These are phyloP conservation scores for Madurella mycetomatis DNA, from an alignment of 2,329 filamentous ascomycete species.

Conservation along the genomic window DNA sequence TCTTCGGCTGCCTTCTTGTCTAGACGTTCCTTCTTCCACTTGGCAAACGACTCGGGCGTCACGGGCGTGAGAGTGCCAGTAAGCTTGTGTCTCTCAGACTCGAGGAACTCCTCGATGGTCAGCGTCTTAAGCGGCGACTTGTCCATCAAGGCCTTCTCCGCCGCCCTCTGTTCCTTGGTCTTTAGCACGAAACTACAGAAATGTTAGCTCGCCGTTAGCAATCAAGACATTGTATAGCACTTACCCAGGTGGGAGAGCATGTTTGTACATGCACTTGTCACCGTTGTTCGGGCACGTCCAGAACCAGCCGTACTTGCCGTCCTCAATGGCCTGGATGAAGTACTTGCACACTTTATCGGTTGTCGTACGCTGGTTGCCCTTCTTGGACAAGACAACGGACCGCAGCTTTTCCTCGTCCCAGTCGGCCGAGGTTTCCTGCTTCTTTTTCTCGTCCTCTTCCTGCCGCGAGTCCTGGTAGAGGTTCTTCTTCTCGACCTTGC, in stretches of 20 bases:
- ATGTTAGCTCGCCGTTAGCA: constrained; percentile 3
- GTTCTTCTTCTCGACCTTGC: constrained; percentile 88
- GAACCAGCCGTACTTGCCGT: constrained; percentile 99
- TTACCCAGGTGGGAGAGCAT: constrained; percentile 89
- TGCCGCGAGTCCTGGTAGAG: constrained; percentile 81
- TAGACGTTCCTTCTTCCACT: constrained; percentile 93
- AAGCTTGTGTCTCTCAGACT: constrained; percentile 93
- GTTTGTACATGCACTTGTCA: constrained; percentile 98
- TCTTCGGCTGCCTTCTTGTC: constrained; percentile 96
- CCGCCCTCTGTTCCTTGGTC: constrained; percentile 92
- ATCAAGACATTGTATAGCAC: constrained; percentile 32
- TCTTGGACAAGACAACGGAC: constrained; percentile 88
- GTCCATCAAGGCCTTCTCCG: constrained; percentile 92
- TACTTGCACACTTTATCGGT: constrained; percentile 99
- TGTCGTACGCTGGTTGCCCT: constrained; percentile 90
- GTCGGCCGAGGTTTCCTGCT: constrained; percentile 86
- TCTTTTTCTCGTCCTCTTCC: constrained; percentile 71
- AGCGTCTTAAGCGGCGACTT: constrained; percentile 93
- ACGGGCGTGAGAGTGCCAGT: constrained; percentile 89
- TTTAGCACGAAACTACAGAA: constrained; percentile 81
- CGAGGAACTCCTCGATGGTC: constrained; percentile 94
- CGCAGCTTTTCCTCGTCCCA: constrained; percentile 97
- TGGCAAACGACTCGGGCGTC: constrained; percentile 85
- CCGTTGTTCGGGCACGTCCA: constrained; percentile 96
- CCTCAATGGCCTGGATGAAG: constrained; percentile 96